Base-by-base conservation (phyloP, 1,284 basidiomycete genomes). In the Apiotrichum siamense region DNA sequence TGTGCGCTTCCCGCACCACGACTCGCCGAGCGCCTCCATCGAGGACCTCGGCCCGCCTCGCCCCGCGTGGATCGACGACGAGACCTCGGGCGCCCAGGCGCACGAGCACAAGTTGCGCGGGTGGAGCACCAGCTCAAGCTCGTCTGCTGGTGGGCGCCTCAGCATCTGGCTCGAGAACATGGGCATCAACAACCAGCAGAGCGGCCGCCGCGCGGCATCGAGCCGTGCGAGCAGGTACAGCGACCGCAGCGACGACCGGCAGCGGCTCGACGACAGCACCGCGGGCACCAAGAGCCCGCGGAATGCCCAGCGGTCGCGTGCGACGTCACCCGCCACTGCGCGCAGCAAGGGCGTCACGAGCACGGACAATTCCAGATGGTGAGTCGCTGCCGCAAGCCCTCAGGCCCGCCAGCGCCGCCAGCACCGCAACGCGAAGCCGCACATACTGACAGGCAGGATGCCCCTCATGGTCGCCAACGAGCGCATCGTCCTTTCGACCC, bases 381-480 rank as follows among this genome's bases (percentile, higher is more conserved):
- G 50, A 55, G 61, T 51, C n/a, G 17, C 11, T 21, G 7, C 4
- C n/a, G n/a, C n/a, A n/a, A n/a, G n/a, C n/a, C n/a, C n/a, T n/a
- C n/a, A n/a, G n/a, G n/a, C n/a, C n/a, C n/a, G n/a, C n/a, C n/a
- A n/a, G n/a, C n/a, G n/a, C n/a, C n/a, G n/a, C n/a, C n/a, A n/a
- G n/a, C n/a, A n/a, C n/a, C n/a, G n/a, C n/a, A n/a, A n/a, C n/a
- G n/a, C n/a, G n/a, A n/a, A n/a, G n/a, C n/a, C n/a, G n/a, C n/a
- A n/a, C n/a, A n/a, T n/a, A 20, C 40, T 44, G 7, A 49, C 33
- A 20, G 29, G 1, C 31, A 55, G 53, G 50, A 51, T 49, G 29
- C 49, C 52, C 2, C 39, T 70, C 17, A 62, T 77, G 11, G 60
- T 73, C 0, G 62, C 69, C 3, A 69, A 72, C 43, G 76, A 77